phyloP scores from a whole-genome alignment of 2,329 filamentous ascomycete species.

The Diaporthe ilicicola region DNA sequence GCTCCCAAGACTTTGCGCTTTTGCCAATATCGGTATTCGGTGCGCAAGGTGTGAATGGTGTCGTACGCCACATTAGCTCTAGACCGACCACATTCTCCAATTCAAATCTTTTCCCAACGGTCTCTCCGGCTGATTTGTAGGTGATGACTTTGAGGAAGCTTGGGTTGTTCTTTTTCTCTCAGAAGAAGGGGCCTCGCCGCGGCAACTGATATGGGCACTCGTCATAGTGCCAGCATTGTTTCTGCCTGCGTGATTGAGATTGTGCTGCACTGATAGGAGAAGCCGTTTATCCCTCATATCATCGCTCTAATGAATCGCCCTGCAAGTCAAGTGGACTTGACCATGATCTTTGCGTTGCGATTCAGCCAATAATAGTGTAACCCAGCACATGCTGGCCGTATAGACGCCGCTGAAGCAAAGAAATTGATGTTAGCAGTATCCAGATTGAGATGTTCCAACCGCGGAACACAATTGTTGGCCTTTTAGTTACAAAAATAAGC shows the following conservation, averaged over 20 bases:
- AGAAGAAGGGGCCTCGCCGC: neutral
- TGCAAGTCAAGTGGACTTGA: too few species aligned
- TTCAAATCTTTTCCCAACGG: neutral
- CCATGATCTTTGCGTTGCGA: too few species aligned
- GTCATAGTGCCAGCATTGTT: neutral
- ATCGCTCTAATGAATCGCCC: too few species aligned
- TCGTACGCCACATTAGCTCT: neutral
- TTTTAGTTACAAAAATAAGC: neutral
- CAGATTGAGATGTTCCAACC: too few species aligned
- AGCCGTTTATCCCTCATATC: too few species aligned
- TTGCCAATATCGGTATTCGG: conserved; percentile 9
- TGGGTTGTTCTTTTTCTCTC: neutral
- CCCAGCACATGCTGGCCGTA: too few species aligned
- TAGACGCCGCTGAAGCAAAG: too few species aligned
- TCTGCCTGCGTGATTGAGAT: neutral
- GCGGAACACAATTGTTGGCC: neutral
- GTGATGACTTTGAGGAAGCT: neutral
- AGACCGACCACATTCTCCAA: neutral
- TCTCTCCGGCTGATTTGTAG: neutral
- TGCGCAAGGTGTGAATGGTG: neutral
- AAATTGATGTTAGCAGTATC: too few species aligned
- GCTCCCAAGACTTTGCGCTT: conserved; percentile 2
- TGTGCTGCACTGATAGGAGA: neutral
- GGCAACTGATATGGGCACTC: neutral
- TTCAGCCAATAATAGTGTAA: too few species aligned